These are phyloP conservation scores for Monosporascus sp. DNA, from an alignment of 2,329 filamentous ascomycete species.

Conservation along the genomic window DNA sequence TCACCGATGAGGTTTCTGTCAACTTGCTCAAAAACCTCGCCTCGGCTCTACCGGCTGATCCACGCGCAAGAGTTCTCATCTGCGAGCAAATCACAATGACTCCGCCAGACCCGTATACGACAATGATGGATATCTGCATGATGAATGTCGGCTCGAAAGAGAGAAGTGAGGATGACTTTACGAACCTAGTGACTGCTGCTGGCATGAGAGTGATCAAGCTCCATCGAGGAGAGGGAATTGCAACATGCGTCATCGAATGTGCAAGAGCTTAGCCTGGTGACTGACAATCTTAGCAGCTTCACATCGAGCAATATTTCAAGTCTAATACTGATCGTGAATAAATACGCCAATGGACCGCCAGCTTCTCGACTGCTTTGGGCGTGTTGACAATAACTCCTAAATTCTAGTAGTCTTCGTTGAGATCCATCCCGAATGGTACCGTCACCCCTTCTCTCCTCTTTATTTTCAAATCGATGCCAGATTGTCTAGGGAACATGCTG, in stretches of 20 bases:
- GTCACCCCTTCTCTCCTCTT: too few relatives aligned
- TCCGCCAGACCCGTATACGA: constrained; percentile 6
- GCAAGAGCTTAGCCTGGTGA: too few relatives aligned
- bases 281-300: too few relatives aligned
- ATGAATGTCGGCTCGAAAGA: constrained; percentile 8
- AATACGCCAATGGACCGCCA: too few relatives aligned
- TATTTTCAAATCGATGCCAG: too few relatives aligned
- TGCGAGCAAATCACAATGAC: constrained; percentile 13
- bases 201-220: constrained; percentile 8
- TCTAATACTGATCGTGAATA: too few relatives aligned
- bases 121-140: constrained; percentile 9
- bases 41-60: constrained; percentile 9
- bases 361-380: too few relatives aligned
- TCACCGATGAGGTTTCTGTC: constrained; percentile 20
- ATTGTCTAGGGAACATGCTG: too few relatives aligned
- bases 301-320: too few relatives aligned
- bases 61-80: constrained; percentile 8
- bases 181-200: constrained; percentile 2
- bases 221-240: constrained; percentile 6
- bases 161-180: constrained; percentile 9
- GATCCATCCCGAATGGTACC: too few relatives aligned
- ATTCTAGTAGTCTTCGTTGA: too few relatives aligned
- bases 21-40: constrained; percentile 12
- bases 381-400: too few relatives aligned
- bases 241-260: constrained; percentile 9